phyloP scores from a whole-genome alignment of 2,329 filamentous ascomycete genomes.

The Mycosphaerella arachidis region DNA sequence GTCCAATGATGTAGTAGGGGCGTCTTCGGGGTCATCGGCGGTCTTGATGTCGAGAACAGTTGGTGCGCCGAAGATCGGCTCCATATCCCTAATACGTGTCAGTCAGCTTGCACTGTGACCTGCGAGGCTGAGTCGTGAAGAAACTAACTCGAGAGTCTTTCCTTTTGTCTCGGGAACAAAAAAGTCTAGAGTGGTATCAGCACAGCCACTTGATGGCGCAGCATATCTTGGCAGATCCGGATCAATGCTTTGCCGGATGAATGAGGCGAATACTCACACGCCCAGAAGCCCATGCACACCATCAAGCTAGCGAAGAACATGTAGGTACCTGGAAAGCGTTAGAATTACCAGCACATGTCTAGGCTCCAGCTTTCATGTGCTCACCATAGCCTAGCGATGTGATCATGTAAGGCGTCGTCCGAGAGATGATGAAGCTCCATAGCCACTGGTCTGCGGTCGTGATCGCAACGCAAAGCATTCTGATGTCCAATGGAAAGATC shows the following conservation, averaged over 20 bases:
- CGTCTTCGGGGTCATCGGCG: constrained; percentile 8
- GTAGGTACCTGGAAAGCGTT: constrained; percentile 29
- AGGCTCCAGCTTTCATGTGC: no score
- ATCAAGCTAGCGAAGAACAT: constrained; percentile 35
- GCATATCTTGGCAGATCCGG: neutral
- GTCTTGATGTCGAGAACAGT: constrained; percentile 9
- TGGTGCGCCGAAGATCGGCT: constrained; percentile 16
- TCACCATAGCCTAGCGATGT: constrained; percentile 31
- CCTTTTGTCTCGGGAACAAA: constrained; percentile 69
- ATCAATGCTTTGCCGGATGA: neutral
- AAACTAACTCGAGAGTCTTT: constrained; percentile 9
- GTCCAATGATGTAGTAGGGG: neutral
- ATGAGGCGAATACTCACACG: constrained; percentile 25
- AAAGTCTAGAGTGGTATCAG: constrained; percentile 49
- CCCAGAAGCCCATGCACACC: constrained; percentile 52
- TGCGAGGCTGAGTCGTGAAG: no score
- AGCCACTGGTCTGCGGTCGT: constrained; percentile 39
- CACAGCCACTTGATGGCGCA: neutral
- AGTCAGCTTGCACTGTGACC: neutral
- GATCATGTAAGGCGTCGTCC: constrained; percentile 35
- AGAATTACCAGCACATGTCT: neutral
- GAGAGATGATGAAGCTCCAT: constrained; percentile 38
- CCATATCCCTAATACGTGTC: constrained; percentile 9
- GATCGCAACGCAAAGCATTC: constrained; percentile 38
- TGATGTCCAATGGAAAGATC: constrained; percentile 44